Evolutionary conservation across 176 grass and related monocot species (phyloP).

Genomic region (Triticum monococcum): DNA sequence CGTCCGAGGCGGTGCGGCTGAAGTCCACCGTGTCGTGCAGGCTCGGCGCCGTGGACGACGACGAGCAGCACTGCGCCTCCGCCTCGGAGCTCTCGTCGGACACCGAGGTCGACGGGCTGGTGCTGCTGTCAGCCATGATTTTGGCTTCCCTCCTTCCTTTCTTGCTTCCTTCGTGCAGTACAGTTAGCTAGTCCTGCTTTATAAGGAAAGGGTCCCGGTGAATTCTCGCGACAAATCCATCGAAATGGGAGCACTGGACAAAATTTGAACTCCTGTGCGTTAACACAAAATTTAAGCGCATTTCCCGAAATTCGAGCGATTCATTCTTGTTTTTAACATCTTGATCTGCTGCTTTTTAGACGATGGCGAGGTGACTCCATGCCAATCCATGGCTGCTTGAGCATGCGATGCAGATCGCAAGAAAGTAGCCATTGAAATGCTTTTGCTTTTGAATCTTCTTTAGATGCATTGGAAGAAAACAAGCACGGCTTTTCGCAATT

Average conservation of each 20-base stretch:
- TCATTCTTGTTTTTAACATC: slow-evolving; percentile 11
- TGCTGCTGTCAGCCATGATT: slow-evolving; percentile 55
- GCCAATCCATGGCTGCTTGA: slow-evolving; percentile 17
- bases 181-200: not conserved
- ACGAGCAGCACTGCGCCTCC: slow-evolving; percentile 44
- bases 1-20: slow-evolving; percentile 77
- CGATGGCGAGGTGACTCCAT: slow-evolving; percentile 12
- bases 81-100: slow-evolving; percentile 71
- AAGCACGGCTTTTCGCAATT: slow-evolving; percentile 3
- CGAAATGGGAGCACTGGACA: slow-evolving; percentile 19
- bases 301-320: slow-evolving; percentile 25
- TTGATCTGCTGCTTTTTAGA: slow-evolving; percentile 30
- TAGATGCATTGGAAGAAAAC: slow-evolving; percentile 45
- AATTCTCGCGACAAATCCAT: slow-evolving; percentile 45
- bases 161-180: not conserved
- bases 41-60: slow-evolving; percentile 64
- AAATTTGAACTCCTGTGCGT: slow-evolving; percentile 31
- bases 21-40: slow-evolving; percentile 49
- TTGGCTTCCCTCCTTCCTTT: too few relatives aligned
- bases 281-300: not conserved
- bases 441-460: slow-evolving; percentile 55
- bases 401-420: slow-evolving; percentile 26
- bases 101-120: slow-evolving; percentile 43
- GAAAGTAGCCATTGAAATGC: not conserved
- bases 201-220: slow-evolving; percentile 24